A percentile compares a stretch with the other conserved stretches of the same genome.
These are phyloP conservation scores for Microbotryomycetes sp. DNA, from an alignment of 1,284 basidiomycete genomes.

Conservation along the genomic window DNA sequence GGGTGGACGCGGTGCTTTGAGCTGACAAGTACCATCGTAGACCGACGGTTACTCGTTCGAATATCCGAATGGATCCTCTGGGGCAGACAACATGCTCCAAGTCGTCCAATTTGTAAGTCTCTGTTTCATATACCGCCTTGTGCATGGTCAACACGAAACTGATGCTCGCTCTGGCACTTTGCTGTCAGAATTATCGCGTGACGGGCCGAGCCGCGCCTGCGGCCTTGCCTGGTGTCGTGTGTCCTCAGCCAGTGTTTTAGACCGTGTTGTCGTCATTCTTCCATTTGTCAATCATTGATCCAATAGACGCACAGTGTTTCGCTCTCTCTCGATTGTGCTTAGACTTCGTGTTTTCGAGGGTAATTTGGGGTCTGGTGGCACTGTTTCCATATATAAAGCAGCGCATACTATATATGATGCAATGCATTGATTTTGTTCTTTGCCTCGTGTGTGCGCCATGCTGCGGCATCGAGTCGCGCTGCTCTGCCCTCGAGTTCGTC, in stretches of 20 bases:
- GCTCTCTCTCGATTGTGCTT: too few relatives aligned
- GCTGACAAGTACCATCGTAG: neutral
- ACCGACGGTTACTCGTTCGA: slow-evolving; percentile 13
- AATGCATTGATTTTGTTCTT: too few relatives aligned
- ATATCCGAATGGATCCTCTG: slow-evolving; percentile 25
- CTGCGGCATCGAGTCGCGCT: too few relatives aligned
- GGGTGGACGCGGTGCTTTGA: neutral
- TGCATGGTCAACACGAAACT: neutral
- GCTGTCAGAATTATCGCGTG: slow-evolving; percentile 10
- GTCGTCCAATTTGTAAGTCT: neutral
- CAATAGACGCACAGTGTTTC: too few relatives aligned
- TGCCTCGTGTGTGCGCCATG: too few relatives aligned
- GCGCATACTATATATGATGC: too few relatives aligned
- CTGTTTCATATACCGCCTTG: neutral
- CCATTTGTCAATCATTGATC: too few relatives aligned
- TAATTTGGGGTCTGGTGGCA: too few relatives aligned
- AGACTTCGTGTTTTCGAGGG: too few relatives aligned
- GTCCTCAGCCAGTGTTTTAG: slow-evolving; percentile 29
- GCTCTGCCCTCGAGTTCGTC: neutral
- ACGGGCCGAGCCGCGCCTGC: slow-evolving; percentile 9
- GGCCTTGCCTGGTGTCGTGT: slow-evolving; percentile 9
- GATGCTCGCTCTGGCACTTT: slow-evolving; percentile 3
- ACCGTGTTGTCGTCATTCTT: too few relatives aligned
- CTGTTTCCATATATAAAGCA: too few relatives aligned
- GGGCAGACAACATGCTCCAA: neutral